Evolutionary conservation across 768 basidiomycete genomes (phyloP).

Genomic region (Guyanaporus albipodus): DNA sequence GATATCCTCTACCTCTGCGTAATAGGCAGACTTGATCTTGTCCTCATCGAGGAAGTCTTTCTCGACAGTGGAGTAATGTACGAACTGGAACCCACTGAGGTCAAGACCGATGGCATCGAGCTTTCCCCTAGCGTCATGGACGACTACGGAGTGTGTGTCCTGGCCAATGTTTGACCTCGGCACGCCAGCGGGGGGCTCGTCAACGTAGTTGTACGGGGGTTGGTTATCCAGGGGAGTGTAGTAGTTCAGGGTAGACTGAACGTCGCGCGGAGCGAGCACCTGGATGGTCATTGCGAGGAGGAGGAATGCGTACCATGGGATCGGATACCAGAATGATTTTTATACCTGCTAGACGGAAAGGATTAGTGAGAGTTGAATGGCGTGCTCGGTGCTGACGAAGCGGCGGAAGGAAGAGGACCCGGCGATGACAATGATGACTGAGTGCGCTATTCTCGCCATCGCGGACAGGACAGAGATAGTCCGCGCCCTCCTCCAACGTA

Average conservation of each 20-base stretch:
- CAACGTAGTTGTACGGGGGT: constrained; percentile 34
- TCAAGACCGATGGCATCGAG: constrained; percentile 32
- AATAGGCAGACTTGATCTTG: constrained; percentile 36
- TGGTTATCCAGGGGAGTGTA: constrained; percentile 26
- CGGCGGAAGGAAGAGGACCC: too few relatives aligned
- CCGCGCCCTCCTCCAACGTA: constrained; percentile 24
- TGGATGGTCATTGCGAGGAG: constrained; percentile 15
- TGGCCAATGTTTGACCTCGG: constrained; percentile 30
- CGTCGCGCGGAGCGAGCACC: constrained; percentile 32
- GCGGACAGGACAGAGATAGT: constrained; percentile 19
- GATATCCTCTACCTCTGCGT: constrained; percentile 40
- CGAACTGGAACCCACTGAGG: constrained; percentile 43
- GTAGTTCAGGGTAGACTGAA: constrained; percentile 39
- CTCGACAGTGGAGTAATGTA: constrained; percentile 31
- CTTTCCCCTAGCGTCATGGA: constrained; percentile 35
- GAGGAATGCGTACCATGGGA: neutral
- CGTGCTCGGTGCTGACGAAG: constrained; percentile 17
- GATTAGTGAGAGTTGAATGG: too few relatives aligned
- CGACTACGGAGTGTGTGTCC: constrained; percentile 14
- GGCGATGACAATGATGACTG: constrained; percentile 7
- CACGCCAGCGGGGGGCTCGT: constrained; percentile 25
- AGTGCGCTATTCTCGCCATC: constrained; percentile 27
- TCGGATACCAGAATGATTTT: neutral
- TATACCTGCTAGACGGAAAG: too few relatives aligned
- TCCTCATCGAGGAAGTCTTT: constrained; percentile 40